Evolutionary conservation across 2,329 filamentous ascomycete genomes (phyloP), one percentile per base, ranked within the genome.

Genomic region (Epichloe sp.): DNA sequence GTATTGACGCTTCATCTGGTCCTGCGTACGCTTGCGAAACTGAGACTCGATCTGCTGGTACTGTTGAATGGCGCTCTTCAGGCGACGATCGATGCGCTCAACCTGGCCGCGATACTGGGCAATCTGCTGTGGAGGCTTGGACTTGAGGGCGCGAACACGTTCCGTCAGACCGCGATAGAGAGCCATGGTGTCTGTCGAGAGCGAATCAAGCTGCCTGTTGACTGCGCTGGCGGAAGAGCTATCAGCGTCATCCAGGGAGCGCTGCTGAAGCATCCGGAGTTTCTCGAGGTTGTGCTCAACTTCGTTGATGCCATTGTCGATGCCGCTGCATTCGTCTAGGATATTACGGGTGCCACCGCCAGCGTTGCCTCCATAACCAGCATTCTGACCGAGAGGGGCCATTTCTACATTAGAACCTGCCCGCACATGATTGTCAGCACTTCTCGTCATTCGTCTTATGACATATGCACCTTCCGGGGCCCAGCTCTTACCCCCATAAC

Each of bases 1-100:
- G 70, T 94, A 95, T 66, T 96, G 89, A 51, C 93, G 80, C 57
- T 83, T 85, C 71, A 94, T 86, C 68, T 94, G 88, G 47, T 88
- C 85, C 65, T 87, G 79, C 35, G 88, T 81, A 58, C 85, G 83
- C 68, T 86, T 85, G 63, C 85, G 80, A 76, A 90, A 95, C 21
- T 83, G 77, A 1, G 80, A 80, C 68, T 97, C 90, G 51, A 88
- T 75, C 57, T 81, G 77, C 68, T 93, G 88, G 73, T 90, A 96
- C 55, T 81, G 73, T 59, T 86, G 80, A 66, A 95, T 91, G 53
- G 87, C 86, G 44, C 77, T 73, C 72, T 91, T 90, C 59, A 96
- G 76, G 52, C 84, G 79, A 49, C 85, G 79, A 66, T 94, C 87
- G 44, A 93, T 80, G 52, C 83, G 83, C 60, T 85, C 84, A 56